Percentiles rank a stretch among this genome's conserved stretches.
These are phyloP conservation scores for Fusarium napiforme DNA, from an alignment of 2,329 filamentous ascomycete species.

Conservation along the genomic window DNA sequence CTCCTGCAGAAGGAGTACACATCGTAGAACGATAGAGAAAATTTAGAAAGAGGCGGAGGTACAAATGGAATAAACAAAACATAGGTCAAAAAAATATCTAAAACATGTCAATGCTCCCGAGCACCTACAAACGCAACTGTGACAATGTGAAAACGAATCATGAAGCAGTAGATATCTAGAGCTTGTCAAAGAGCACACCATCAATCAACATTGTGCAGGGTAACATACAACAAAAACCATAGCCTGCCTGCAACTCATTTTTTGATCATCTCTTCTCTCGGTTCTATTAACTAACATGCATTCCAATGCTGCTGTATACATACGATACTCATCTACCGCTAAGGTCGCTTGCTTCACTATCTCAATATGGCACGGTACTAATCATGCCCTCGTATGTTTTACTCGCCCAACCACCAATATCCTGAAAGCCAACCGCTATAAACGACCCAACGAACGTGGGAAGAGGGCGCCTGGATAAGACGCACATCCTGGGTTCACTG, in stretches of 20 bases:
- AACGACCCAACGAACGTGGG: slow-evolving; percentile 28
- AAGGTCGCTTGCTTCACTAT: slow-evolving; percentile 26
- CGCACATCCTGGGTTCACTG: slow-evolving; percentile 26
- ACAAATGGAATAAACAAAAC: slow-evolving; percentile 13
- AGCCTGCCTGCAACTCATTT: neutral
- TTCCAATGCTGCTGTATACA: slow-evolving; percentile 31
- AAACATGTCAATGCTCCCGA: slow-evolving; percentile 4
- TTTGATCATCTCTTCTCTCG: slow-evolving; percentile 11
- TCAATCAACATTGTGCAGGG: neutral
- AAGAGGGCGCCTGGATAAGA: slow-evolving; percentile 8
- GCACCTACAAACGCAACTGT: neutral
- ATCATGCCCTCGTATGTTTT: slow-evolving; percentile 34
- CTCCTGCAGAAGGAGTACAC: slow-evolving; percentile 71
- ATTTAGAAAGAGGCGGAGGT: slow-evolving; percentile 16
- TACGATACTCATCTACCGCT: slow-evolving; percentile 28
- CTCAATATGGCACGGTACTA: slow-evolving; percentile 18
- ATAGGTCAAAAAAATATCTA: slow-evolving; percentile 24
- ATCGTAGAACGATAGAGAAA: slow-evolving; percentile 40
- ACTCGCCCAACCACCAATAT: slow-evolving; percentile 35
- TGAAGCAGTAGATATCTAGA: neutral
- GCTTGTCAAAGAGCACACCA: too few species aligned
- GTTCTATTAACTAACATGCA: slow-evolving; percentile 42
- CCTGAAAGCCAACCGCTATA: slow-evolving; percentile 35
- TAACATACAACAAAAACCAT: neutral
- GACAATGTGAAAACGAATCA: neutral